These are phyloP conservation scores for Trichopus zeylanicus DNA, from an alignment of 116 monocot species.

Conservation along the genomic window DNA sequence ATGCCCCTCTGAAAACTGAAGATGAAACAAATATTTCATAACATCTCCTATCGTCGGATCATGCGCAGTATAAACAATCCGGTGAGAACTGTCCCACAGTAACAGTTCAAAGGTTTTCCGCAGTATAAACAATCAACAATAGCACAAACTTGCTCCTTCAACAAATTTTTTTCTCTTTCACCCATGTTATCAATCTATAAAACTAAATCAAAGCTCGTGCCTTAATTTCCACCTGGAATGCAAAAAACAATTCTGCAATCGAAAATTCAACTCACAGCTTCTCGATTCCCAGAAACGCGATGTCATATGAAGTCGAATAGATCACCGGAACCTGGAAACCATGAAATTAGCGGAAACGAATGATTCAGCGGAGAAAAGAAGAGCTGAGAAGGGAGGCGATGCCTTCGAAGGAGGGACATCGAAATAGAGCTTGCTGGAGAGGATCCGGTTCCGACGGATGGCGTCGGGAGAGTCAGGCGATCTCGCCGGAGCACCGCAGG, in stretches of 20 bases:
- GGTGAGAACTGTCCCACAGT: no score
- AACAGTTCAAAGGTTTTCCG: no score
- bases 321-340: conserved; percentile 53
- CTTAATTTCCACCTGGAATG: not conserved
- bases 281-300: conserved; percentile 73
- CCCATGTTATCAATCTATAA: no score
- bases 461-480: conserved; percentile 6
- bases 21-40: no score
- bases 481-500: not conserved
- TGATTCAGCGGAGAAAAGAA: not conserved
- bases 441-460: conserved; percentile 47
- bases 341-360: not conserved
- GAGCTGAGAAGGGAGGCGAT: not conserved
- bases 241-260: not conserved
- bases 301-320: conserved; percentile 73
- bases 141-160: no score
- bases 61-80: no score
- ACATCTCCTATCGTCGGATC: no score
- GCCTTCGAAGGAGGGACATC: conserved; percentile 64
- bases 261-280: conserved; percentile 55
- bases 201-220: no score
- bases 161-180: no score
- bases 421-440: conserved; percentile 84
- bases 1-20: no score
- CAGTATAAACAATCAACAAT: no score